A percentile compares a stretch with the other conserved stretches of the same genome.
Evolutionary conservation across 306 rosid genomes (phyloP).

Genomic region (Parietaria judaica): DNA sequence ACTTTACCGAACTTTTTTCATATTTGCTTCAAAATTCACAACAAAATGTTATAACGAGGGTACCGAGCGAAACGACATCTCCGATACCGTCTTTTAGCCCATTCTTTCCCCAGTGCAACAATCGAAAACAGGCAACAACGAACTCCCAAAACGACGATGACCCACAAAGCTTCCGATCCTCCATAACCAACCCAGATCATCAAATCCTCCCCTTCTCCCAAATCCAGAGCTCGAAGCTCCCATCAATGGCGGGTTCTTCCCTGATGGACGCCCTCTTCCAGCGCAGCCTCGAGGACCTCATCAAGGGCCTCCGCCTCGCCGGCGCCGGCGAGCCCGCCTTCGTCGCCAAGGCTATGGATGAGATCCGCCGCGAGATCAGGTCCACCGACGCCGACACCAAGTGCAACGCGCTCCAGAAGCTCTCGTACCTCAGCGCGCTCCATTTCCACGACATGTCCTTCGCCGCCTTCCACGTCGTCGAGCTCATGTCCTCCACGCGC

Average conservation of each 20-base stretch:
- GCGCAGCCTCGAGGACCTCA: constrained; percentile 70
- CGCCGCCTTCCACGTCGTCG: constrained; percentile 88
- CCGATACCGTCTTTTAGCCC: not conserved
- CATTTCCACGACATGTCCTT: constrained; percentile 76
- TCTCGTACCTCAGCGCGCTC: constrained; percentile 58
- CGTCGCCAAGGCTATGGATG: constrained; percentile 69
- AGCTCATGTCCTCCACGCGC: constrained; percentile 78
- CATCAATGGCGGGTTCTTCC: constrained; percentile 63
- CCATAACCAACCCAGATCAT: too few species aligned
- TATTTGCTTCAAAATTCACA: too few species aligned
- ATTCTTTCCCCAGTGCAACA: not conserved
- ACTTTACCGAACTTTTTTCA: too few species aligned
- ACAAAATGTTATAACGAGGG: too few species aligned
- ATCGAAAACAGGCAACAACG: not conserved
- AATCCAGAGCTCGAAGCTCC: not conserved
- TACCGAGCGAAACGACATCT: too few species aligned
- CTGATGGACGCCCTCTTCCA: constrained; percentile 89
- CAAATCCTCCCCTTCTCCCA: not conserved
- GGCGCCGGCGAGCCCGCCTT: constrained; percentile 52
- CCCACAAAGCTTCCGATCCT: too few species aligned
- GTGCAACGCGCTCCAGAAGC: constrained; percentile 68
- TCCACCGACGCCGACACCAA: constrained; percentile 69
- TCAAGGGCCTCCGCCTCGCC: constrained; percentile 67
- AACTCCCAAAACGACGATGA: too few species aligned
- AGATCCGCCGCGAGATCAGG: constrained; percentile 86